phyloP scores from a whole-genome alignment of 106 monocot species.

The Allium sativum region DNA sequence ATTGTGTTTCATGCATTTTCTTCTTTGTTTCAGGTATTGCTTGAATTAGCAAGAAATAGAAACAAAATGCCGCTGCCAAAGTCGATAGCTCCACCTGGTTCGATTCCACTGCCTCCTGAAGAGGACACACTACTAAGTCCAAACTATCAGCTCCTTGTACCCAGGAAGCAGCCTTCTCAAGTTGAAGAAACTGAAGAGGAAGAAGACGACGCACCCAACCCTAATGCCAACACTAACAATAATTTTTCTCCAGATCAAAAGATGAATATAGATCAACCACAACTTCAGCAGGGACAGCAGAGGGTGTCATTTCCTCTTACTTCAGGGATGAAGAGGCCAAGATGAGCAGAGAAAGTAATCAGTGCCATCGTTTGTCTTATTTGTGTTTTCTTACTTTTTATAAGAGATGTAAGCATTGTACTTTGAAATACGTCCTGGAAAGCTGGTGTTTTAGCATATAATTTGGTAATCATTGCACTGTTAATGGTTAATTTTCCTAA shows the following conservation, averaged over 20 bases:
- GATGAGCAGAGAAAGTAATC: conserved; percentile 1
- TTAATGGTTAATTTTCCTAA: no score
- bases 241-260: conserved; percentile 23
- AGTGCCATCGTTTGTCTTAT: no score
- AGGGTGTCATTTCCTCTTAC: conserved; percentile 68
- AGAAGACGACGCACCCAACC: conserved; percentile 23
- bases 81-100: conserved; percentile 60
- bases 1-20: no score
- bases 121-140: conserved; percentile 82
- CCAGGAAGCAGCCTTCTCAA: conserved; percentile 39
- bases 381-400: no score
- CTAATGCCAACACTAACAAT: conserved; percentile 24
- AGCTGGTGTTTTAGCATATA: no score
- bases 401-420: no score
- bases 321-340: conserved; percentile 13
- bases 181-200: conserved; percentile 40
- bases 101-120: conserved; percentile 81
- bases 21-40: conserved; percentile 45
- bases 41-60: conserved; percentile 74
- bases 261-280: conserved; percentile 35
- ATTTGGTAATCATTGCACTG: no score
- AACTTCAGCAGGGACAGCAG: conserved; percentile 34
- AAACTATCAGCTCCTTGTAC: conserved; percentile 83
- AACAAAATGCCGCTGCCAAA: conserved; percentile 95
- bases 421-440: no score